Conservation (phyloP, 2,329 filamentous ascomycete genomes). For the Xylaria sp. region DNA sequence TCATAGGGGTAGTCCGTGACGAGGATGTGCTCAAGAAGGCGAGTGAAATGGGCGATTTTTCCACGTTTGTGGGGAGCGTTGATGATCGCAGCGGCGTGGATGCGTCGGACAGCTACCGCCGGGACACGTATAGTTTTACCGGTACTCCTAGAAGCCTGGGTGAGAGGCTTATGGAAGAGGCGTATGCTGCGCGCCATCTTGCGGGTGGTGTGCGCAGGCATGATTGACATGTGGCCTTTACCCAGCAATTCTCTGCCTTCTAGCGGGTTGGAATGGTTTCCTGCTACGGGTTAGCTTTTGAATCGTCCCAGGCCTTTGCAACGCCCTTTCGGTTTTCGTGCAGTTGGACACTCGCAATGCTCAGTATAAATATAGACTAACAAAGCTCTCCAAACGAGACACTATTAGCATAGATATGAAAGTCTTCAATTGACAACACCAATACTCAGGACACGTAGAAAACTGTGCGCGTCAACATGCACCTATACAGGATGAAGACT, state of each 20-base stretch:
- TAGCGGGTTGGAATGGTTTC: neutral
- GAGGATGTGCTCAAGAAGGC: slow-evolving; percentile 56
- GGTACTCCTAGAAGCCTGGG: slow-evolving; percentile 55
- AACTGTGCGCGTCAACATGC: neutral
- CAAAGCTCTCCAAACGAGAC: neutral
- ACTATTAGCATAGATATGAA: neutral
- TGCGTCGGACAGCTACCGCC: slow-evolving; percentile 52
- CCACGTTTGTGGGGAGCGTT: slow-evolving; percentile 59
- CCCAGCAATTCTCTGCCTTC: neutral
- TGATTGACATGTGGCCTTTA: neutral
- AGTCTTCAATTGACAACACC: neutral
- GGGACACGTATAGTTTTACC: slow-evolving; percentile 46
- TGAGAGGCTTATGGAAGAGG: slow-evolving; percentile 56
- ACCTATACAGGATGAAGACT: neutral
- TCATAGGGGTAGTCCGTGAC: slow-evolving; percentile 57
- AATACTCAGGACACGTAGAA: neutral
- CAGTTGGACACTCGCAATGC: neutral
- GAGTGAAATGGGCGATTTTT: slow-evolving; percentile 54
- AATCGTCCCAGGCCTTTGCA: neutral
- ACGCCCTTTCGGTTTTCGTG: neutral
- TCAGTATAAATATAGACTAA: neutral
- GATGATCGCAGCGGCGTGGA: slow-evolving; percentile 58
- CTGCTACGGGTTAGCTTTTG: neutral
- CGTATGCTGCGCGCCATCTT: slow-evolving; percentile 35
- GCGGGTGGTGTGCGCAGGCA: slow-evolving; percentile 10